Evolutionary conservation across 768 basidiomycete genomes (phyloP), one percentile per base, ranked within the genome.

Genomic region (Leccinum arenicola): DNA sequence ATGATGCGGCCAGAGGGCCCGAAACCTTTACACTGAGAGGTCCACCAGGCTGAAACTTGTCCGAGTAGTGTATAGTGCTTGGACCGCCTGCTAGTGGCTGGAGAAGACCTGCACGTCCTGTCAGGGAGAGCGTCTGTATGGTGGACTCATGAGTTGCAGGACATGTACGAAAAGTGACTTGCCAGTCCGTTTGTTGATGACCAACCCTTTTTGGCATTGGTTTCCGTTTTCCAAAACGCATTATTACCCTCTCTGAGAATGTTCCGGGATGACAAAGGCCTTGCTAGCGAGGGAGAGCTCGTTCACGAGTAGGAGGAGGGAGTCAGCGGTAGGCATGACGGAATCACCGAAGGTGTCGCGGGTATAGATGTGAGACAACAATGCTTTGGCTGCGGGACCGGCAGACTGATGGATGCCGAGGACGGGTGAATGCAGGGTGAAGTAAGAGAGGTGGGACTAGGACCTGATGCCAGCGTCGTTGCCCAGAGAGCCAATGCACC

Each of bases 1-100:
- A 97, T 78, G 4, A n/a, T n/a, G n/a, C n/a, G n/a, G n/a, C 86
- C 78, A 67, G 91, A 92, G 6, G 80, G 77, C 48, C 81, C 81
- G 74, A 96, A 95, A 53, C 84, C 83, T 6, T 79, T 0, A 98
- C 80, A 55, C 86, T 92, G 7, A 88, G 83, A 0, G 97, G 95
- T 0, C 97, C 97, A 25, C 97, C 97, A 0, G 98, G 81, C 63
- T 96, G 95, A 72, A 94, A 94, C 6, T 94, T 85, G 74, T 99
- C 97, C 1, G 86, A 80, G 66, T 92, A 89, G 23, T 85, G 80
- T 11, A 63, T 9, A 5, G 61, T 63, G 7, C 55, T 56, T 10
- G 82, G 79, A 12, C 77, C 73, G 11, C 77, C 74, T 11, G 76
- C 75, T 7, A 96, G 71, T 50, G 86, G 83, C 68, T 84, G 84